These are phyloP conservation scores for Tulasnella sp. DNA, from an alignment of 768 basidiomycete species.

Conservation along the genomic window DNA sequence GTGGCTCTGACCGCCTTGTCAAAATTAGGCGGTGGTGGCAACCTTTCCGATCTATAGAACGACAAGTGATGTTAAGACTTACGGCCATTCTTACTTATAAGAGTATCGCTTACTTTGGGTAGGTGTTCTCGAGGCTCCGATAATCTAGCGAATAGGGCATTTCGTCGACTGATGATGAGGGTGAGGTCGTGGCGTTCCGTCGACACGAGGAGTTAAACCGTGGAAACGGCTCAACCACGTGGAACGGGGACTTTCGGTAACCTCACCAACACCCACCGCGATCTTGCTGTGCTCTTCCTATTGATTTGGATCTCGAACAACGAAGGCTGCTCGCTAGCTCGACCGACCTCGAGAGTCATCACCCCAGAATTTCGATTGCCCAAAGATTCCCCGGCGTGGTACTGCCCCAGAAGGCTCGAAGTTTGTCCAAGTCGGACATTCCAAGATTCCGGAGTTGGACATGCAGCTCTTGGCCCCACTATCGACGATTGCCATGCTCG, in stretches of 20 bases:
- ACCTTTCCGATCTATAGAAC: neutral
- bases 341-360: too few relatives aligned
- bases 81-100: neutral
- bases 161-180: neutral
- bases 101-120: neutral
- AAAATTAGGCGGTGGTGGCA: constrained; percentile 1
- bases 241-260: too few relatives aligned
- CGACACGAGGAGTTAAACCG: neutral
- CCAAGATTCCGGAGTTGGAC: too few relatives aligned
- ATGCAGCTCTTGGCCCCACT: neutral
- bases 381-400: too few relatives aligned
- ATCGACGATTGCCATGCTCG: neutral
- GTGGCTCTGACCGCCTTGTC: neutral
- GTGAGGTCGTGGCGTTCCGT: neutral
- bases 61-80: neutral
- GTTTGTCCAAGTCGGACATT: too few relatives aligned
- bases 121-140: neutral
- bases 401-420: too few relatives aligned
- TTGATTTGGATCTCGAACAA: too few relatives aligned
- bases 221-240: too few relatives aligned
- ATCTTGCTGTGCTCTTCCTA: neutral
- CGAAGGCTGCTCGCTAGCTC: too few relatives aligned
- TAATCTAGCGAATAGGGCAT: neutral
- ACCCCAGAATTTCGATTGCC: too few relatives aligned
- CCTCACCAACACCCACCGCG: neutral